These are phyloP conservation scores for Neonectria hederae DNA, from an alignment of 2,329 filamentous ascomycete genomes.

Conservation along the genomic window DNA sequence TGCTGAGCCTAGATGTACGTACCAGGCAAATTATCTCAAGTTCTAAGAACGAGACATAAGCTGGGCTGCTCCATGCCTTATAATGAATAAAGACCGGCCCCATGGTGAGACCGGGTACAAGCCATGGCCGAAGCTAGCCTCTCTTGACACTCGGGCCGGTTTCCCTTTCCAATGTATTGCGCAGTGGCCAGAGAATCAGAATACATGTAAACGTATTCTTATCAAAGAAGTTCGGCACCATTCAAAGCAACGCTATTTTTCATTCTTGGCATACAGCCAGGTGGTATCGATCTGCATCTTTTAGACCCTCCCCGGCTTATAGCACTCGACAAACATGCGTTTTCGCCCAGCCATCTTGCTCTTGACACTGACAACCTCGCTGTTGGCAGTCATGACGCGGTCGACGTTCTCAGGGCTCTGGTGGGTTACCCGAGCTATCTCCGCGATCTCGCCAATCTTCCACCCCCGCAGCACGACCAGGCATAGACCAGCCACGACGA, in stretches of 20 bases:
- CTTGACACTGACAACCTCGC: slow-evolving; percentile 43
- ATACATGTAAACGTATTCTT: neutral
- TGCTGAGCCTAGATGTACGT: neutral
- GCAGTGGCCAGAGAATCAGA: too few relatives aligned
- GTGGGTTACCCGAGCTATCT: slow-evolving; percentile 45
- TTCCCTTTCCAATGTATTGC: neutral
- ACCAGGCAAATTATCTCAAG: neutral
- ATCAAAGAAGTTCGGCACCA: neutral
- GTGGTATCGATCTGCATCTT: neutral
- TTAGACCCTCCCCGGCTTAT: slow-evolving; percentile 43
- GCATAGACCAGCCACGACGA: slow-evolving; percentile 56
- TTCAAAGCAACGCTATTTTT: neutral
- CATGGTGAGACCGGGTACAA: neutral
- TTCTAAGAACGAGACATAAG: too few relatives aligned
- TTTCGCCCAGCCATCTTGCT: slow-evolving; percentile 45
- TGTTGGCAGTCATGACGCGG: slow-evolving; percentile 43
- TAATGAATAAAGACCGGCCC: neutral
- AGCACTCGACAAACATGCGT: slow-evolving; percentile 47
- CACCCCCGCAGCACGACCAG: slow-evolving; percentile 49
- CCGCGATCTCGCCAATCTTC: slow-evolving; percentile 50
- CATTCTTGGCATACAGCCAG: neutral
- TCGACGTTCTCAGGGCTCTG: slow-evolving; percentile 44
- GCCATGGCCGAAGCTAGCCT: neutral
- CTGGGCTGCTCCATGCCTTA: neutral
- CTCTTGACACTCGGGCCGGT: neutral